Percentiles rank a stretch among this genome's conserved stretches.
phyloP scores from a whole-genome alignment of 345 rosid genomes.

The Reutealis trisperma region DNA sequence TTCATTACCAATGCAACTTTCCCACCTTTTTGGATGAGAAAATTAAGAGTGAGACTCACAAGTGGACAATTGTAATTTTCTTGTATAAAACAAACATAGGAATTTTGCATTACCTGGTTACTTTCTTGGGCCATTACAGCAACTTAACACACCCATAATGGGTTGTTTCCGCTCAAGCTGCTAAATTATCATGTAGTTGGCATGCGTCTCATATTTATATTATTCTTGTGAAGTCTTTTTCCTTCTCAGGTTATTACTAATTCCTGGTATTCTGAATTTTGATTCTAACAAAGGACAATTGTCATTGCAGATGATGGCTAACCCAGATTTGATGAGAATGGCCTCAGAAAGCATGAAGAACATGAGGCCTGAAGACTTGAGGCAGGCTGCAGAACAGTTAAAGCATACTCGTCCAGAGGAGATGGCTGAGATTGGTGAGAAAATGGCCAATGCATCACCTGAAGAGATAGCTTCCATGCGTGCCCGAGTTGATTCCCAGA shows the following conservation, averaged over 20 bases:
- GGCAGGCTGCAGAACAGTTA: conserved; percentile 84
- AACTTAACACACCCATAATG: no score
- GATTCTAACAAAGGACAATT: neutral
- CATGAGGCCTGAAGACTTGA: conserved; percentile 88
- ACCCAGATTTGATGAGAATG: conserved; percentile 93
- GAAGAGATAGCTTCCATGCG: conserved; percentile 83
- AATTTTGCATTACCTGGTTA: neutral
- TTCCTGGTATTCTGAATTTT: no score
- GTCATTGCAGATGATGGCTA: conserved; percentile 79
- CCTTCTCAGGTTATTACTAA: no score
- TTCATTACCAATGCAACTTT: no score
- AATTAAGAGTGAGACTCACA: neutral
- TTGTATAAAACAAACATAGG: neutral
- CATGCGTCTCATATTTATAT: neutral
- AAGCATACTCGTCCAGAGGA: conserved; percentile 78
- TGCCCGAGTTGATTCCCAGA: conserved; percentile 73
- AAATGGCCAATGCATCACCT: conserved; percentile 83
- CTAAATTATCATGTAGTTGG: neutral
- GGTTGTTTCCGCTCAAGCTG: neutral
- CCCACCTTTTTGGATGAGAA: neutral
- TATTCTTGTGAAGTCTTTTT: neutral
- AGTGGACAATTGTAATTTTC: no score
- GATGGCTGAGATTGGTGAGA: conserved; percentile 87
- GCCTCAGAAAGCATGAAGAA: conserved; percentile 94
- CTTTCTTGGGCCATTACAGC: neutral